phyloP scores from a whole-genome alignment of 148 eudicot species.

The Salicornia ramosissima region DNA sequence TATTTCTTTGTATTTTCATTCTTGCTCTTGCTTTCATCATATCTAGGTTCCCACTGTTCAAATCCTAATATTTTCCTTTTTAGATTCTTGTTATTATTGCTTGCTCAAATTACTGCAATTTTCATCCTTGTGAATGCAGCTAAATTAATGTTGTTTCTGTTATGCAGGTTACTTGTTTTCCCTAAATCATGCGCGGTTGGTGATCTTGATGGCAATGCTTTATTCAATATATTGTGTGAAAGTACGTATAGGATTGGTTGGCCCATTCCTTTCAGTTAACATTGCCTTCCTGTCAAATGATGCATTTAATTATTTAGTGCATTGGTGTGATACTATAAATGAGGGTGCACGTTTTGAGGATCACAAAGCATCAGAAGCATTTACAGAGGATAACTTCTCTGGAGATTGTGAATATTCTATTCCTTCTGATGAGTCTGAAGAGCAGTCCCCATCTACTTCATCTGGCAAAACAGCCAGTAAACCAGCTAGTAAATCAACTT shows the following conservation, averaged over 20 bases:
- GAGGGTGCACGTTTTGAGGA: slow-evolving; percentile 75
- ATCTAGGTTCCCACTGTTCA: not conserved
- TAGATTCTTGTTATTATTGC: not conserved
- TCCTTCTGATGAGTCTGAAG: slow-evolving; percentile 64
- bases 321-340: slow-evolving; percentile 84
- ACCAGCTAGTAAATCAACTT: slow-evolving; percentile 23
- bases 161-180: slow-evolving; percentile 90
- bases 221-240: slow-evolving; percentile 80
- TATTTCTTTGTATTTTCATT: too few species aligned
- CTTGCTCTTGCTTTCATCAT: too few species aligned
- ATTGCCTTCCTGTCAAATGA: slow-evolving; percentile 89
- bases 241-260: slow-evolving; percentile 83
- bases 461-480: slow-evolving; percentile 37
- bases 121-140: not conserved
- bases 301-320: slow-evolving; percentile 58
- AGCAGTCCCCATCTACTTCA: slow-evolving; percentile 45
- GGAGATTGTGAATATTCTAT: slow-evolving; percentile 53
- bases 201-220: slow-evolving; percentile 72
- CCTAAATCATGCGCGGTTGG: slow-evolving; percentile 85
- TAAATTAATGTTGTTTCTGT: slow-evolving; percentile 7
- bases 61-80: too few species aligned
- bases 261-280: slow-evolving; percentile 73
- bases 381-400: slow-evolving; percentile 63
- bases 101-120: not conserved
- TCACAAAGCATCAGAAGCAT: slow-evolving; percentile 55